Conservation (phyloP, 495 filamentous ascomycete genomes). For the Cenococcum geophilum region DNA sequence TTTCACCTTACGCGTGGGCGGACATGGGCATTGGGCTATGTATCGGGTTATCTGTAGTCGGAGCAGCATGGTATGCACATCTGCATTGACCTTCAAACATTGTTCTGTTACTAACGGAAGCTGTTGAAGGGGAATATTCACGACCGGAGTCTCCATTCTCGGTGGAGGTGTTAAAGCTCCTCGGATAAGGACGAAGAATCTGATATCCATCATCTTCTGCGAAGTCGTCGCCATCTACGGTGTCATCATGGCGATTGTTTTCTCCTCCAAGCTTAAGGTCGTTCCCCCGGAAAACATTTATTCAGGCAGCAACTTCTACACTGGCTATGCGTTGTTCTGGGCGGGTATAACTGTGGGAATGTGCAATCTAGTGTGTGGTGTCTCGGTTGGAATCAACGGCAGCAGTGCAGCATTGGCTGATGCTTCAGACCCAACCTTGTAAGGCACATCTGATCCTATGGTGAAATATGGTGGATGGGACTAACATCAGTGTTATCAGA, state of each 20-base stretch:
- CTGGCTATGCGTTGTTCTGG: conserved; percentile 97
- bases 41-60: conserved; percentile 90
- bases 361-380: conserved; percentile 93
- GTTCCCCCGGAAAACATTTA: conserved; percentile 50
- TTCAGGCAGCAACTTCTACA: conserved; percentile 73
- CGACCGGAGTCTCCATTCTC: conserved; percentile 96
- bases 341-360: conserved; percentile 84
- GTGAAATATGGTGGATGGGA: background rate
- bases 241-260: conserved; percentile 98
- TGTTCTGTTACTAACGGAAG: background rate
- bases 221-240: conserved; percentile 99
- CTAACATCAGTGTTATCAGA: conserved; percentile 41
- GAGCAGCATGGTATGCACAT: conserved; percentile 85
- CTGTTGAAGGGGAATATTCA: conserved; percentile 84
- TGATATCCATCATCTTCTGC: conserved; percentile 99
- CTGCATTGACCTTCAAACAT: background rate
- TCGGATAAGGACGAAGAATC: conserved; percentile 95
- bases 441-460: conserved; percentile 37
- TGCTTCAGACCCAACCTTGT: conserved; percentile 88
- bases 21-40: conserved; percentile 85
- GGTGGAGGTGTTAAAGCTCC: conserved; percentile 94
- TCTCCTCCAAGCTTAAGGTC: conserved; percentile 72
- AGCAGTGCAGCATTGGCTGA: conserved; percentile 94
- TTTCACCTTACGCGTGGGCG: conserved; percentile 94
- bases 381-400: conserved; percentile 96